Evolutionary conservation across 257 asterid genomes (phyloP).

Genomic region (Nicotiana noctiflora): DNA sequence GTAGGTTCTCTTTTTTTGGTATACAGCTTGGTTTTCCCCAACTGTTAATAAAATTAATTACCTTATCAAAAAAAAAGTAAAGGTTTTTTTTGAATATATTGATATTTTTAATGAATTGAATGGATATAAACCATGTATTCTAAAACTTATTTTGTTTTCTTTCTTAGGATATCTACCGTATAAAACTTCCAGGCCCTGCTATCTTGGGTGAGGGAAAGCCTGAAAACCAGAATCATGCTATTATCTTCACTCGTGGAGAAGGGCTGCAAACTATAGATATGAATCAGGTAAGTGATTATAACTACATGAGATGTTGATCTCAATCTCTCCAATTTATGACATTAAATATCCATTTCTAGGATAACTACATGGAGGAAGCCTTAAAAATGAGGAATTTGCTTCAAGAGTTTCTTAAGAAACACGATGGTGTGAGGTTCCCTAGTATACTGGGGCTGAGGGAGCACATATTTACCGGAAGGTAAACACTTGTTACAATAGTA

Average conservation of each 20-base stretch:
- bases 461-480: constrained; percentile 99
- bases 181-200: constrained; percentile 95
- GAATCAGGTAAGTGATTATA: constrained; percentile 65
- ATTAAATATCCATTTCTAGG: constrained; percentile 35
- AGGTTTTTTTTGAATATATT: too few species aligned
- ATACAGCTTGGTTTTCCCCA: too few species aligned
- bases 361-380: constrained; percentile 99
- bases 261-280: constrained; percentile 96
- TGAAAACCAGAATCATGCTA: constrained; percentile 98
- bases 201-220: constrained; percentile 98
- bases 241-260: constrained; percentile 96
- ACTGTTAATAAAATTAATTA: too few species aligned
- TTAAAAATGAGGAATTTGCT: constrained; percentile 95
- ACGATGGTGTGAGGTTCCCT: constrained; percentile 82
- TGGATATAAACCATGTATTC: too few species aligned
- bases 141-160: constrained; percentile 11
- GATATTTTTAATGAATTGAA: too few species aligned
- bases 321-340: constrained; percentile 26
- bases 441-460: constrained; percentile 94
- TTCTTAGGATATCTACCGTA: constrained; percentile 71
- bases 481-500: constrained; percentile 13
- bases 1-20: too few species aligned
- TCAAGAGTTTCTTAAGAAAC: constrained; percentile 81
- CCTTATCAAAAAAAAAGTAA: too few species aligned
- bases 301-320: constrained; percentile 11